Evolutionary conservation across 2,329 filamentous ascomycete species (phyloP), one percentile per base, ranked within the genome.

Genomic region (Verticillium nubilum): DNA sequence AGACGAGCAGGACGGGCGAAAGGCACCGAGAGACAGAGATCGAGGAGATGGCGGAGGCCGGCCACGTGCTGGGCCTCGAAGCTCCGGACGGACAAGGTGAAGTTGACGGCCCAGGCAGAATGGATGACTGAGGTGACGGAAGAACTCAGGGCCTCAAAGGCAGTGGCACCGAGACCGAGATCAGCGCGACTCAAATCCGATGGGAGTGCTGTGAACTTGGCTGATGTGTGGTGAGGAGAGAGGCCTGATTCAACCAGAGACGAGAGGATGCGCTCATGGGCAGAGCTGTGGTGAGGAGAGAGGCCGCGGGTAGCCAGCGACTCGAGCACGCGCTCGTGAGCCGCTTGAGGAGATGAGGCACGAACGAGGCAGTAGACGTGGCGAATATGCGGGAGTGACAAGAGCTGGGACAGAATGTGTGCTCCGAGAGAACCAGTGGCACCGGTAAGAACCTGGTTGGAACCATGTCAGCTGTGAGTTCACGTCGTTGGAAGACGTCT

Each of bases 391-490:
- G 82, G 78, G 28, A 82, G 76, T 1, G 82, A 77, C 3, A 84
- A 81, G 1, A 89, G 75, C 15, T 86, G 79, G 0, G 82, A 79
- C 2, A 86, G 75, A 0, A 86, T 72, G 57, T 86, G 83, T 0
- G 83, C 80, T 3, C 86, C 86, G 0, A 88, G 73, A 4, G 82
- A 83, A 1, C 86, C 86, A 0, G 86, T 88, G 0, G 80, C 80
- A 9, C 86, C 86, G 1, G 86, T 88, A 9, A 88, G 70, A 13
- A 86, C 64, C 69, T 75, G 52, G 31, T n/a, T 26, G 2, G 19
- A n/a, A 33, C 4, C 25, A 25, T n/a, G 47, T 53, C 37, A 42
- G 19, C 55, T 12, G 19, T 12, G 5, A 50, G 7, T 4, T 23
- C n/a, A n/a, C n/a, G n/a, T 23, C 10, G 42, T 23, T 25, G 42